Evolutionary conservation across 2,329 filamentous ascomycete species (phyloP).

Genomic region (Penicillium sumatraense): DNA sequence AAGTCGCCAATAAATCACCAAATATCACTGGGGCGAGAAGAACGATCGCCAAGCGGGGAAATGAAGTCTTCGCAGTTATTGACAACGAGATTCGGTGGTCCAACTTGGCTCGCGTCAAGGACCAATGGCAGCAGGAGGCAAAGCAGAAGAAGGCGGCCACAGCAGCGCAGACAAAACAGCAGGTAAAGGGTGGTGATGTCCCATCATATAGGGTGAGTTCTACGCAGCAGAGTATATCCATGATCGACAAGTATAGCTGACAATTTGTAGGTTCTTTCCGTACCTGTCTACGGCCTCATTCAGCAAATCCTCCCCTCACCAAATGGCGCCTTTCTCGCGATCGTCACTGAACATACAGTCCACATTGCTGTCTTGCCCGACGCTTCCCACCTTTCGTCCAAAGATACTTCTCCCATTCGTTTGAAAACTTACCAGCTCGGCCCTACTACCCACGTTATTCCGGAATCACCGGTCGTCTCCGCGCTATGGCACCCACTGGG

Average conservation of each 20-base stretch:
- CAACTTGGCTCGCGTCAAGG: constrained; percentile 80
- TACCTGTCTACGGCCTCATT: constrained; percentile 79
- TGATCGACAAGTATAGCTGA: constrained; percentile 3
- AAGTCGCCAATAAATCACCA: constrained; percentile 27
- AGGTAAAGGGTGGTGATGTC: constrained; percentile 40
- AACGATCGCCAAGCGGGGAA: constrained; percentile 79
- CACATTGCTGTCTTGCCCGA: constrained; percentile 88
- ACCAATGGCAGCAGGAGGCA: constrained; percentile 52
- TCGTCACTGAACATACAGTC: constrained; percentile 84
- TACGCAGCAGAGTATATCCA: too few relatives aligned
- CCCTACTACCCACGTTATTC: constrained; percentile 87
- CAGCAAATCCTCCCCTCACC: constrained; percentile 85
- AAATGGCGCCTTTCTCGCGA: constrained; percentile 77
- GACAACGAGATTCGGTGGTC: constrained; percentile 93
- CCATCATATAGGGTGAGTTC: constrained; percentile 34
- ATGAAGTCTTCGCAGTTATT: constrained; percentile 85
- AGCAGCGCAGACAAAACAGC: constrained; percentile 22
- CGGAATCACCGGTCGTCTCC: constrained; percentile 78
- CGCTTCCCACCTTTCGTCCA: constrained; percentile 71
- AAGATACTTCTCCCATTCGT: constrained; percentile 71
- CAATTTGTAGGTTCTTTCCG: constrained; percentile 68
- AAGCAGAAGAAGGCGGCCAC: constrained; percentile 35
- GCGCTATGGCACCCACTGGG: constrained; percentile 93
- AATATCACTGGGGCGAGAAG: constrained; percentile 49
- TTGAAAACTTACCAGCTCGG: constrained; percentile 90